Percentiles rank a stretch among this genome's conserved stretches.
phyloP scores from a whole-genome alignment of 345 rosid genomes.

The Bruguiera sexangula region DNA sequence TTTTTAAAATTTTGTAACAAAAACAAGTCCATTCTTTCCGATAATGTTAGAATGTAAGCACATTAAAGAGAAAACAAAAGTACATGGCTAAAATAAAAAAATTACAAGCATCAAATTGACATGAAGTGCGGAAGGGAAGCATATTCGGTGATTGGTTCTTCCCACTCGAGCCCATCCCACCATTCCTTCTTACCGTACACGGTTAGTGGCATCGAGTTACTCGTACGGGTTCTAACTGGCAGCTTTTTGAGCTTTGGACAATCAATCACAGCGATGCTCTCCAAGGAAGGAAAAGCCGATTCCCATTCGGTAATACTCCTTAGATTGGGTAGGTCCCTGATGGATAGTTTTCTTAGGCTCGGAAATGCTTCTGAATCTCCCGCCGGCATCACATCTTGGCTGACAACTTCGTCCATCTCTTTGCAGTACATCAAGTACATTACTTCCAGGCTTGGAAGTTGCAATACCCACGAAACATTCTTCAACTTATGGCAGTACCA shows the following conservation, averaged over 20 bases:
- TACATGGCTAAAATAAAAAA: neutral
- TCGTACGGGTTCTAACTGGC: conserved; percentile 20
- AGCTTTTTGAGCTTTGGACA: conserved; percentile 43
- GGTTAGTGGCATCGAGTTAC: conserved; percentile 15
- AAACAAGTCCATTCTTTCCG: neutral
- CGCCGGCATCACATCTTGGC: conserved; percentile 10
- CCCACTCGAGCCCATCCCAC: conserved; percentile 46
- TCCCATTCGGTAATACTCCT: conserved; percentile 33
- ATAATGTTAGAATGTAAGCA: neutral
- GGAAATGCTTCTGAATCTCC: conserved; percentile 30
- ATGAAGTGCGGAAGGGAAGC: conserved; percentile 31
- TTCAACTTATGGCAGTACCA: conserved; percentile 46
- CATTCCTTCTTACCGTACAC: conserved; percentile 41
- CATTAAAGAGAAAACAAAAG: neutral
- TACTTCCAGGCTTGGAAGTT: conserved; percentile 43
- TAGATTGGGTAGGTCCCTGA: conserved; percentile 40
- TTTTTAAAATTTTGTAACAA: too few species aligned
- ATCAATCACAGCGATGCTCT: conserved; percentile 37
- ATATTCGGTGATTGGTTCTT: conserved; percentile 20
- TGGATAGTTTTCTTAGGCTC: conserved; percentile 36
- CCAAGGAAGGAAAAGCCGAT: conserved; percentile 31
- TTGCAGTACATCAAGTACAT: conserved; percentile 42
- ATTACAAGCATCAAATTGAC: conserved; percentile 25
- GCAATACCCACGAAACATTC: conserved; percentile 39
- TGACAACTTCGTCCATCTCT: conserved; percentile 42